Conservation (phyloP, 805 yeast genomes). For the Teunomyces funiuensis region DNA sequence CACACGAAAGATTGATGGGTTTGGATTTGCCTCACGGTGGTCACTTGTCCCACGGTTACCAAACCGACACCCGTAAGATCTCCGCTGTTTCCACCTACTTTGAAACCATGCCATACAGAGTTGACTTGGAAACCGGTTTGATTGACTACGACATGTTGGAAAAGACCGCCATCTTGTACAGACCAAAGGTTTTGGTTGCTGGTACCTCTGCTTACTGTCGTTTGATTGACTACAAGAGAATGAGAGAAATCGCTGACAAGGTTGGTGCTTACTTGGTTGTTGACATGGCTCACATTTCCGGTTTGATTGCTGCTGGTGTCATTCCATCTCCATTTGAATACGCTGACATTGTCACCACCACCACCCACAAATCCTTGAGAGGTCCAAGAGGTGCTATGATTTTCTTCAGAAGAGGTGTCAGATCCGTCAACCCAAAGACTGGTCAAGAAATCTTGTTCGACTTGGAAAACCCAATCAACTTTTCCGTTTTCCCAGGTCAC, state of each 20-base stretch:
- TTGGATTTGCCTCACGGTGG: constrained; percentile 98
- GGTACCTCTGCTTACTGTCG: constrained; percentile 97
- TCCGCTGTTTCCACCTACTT: constrained; percentile 91
- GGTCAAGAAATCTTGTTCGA: constrained; percentile 87
- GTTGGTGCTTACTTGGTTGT: constrained; percentile 91
- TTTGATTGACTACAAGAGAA: constrained; percentile 83
- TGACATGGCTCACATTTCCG: constrained; percentile 98
- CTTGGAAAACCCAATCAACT: constrained; percentile 87
- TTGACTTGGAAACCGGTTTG: constrained; percentile 80
- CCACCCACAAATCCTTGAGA: constrained; percentile 95
- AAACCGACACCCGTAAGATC: constrained; percentile 84
- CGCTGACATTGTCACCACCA: constrained; percentile 95
- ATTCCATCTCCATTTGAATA: constrained; percentile 89
- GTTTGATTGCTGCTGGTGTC: constrained; percentile 92
- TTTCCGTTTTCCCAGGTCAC: constrained; percentile 98
- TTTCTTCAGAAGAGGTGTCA: constrained; percentile 92
- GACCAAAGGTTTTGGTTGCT: constrained; percentile 94
- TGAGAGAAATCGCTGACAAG: constrained; percentile 86
- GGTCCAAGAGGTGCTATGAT: constrained; percentile 99
- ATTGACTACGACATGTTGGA: constrained; percentile 90
- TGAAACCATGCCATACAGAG: constrained; percentile 96
- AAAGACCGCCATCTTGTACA: constrained; percentile 77
- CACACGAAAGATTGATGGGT: constrained; percentile 95
- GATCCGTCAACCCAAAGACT: constrained; percentile 71
- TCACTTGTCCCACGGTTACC: constrained; percentile 96